Base-by-base conservation (phyloP, 2,329 filamentous ascomycete species). In the Knufia fluminis region DNA sequence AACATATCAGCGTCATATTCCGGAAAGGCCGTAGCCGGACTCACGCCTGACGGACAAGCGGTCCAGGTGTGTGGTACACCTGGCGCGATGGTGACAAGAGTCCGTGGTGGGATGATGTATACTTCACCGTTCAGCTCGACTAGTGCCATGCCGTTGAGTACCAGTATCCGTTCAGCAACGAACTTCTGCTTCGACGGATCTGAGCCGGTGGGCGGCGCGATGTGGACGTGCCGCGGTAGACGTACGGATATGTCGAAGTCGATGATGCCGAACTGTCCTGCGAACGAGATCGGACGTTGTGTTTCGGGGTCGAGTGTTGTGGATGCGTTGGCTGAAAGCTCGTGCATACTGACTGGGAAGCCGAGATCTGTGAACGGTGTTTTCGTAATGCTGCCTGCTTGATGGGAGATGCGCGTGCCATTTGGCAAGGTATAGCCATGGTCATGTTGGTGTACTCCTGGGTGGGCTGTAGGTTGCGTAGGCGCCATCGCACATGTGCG, bases 1-100 rank as follows among this genome's bases (percentile, higher is more conserved):
- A 44, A 17, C 40, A 55, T 36, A 6, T 39, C 41, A n/a, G 38
- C 40, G 16, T 50, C 31, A 10, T 50, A 35, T n/a, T 42, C 44
- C 23, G 39, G 40, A 14, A 45, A 50, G 2, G 32, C 48, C 9
- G 22, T 43, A 4, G 26, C 28, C 24, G 31, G 48, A 14, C 8
- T 16, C 19, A 56, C 52, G 9, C 54, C 54, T 3, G 42, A 36
- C 6, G 54, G 54, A 48, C 49, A 54, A 16, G 52, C 52, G 7
- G 50, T 54, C 54, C 54, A 56, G 4, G 54, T 54, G 35, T 56
- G 52, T 8, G 52, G 54, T 26, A 54, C 49, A 0, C 54, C 54
- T 3, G 54, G 52, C 3, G 49, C 51, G 26, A 56, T 54, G 4
- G 49, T 49, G 6, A 52, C 52, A n/a, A 56, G 48, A 19, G 31